Evolutionary conservation across 352 stramenopile species (phyloP), one percentile per base, ranked within the genome.

Genomic region (Phytophthora macrochlamydospora): DNA sequence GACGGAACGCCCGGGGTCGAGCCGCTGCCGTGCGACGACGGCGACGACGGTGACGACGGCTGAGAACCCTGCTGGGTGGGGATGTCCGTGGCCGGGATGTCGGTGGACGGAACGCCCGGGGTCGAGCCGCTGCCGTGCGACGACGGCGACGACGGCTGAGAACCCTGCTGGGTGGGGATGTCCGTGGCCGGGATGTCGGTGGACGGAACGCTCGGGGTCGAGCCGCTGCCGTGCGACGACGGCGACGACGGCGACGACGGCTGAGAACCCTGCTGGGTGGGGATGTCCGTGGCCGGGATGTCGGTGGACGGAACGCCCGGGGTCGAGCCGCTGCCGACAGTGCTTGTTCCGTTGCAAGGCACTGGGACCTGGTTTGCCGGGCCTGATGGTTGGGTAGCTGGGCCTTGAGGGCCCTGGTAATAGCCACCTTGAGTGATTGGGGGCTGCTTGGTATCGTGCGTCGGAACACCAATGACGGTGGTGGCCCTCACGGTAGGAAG

Each of bases 401-500:
- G 29, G 18, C 2, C 9, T 28, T 49, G 43, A 3, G 43, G 11
- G 43, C 43, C 29, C 2, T 49, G 43, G 2, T 29, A 6, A n/a
- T 49, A 24, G 18, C 43, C 11, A 7, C 43, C 43, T 49, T 49
- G 40, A 7, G 40, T 46, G 8, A 24, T 46, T 18, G 43, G 9
- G 4, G 30, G 64, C 40, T n/a, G 51, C 54, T 49, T 12, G 13
- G 64, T 51, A 24, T 46, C 49, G 51, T 69, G 64, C 45, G 62
- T 46, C 32, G 51, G 44, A 3, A 40, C 35, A 40, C 35, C 35
- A 40, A 40, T 40, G 6, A 11, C 9, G 54, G 52, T 61, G 13
- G 61, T 53, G 43, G 29, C 38, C 14, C 35, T 69, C 38, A 55
- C 50, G 29, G 62, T 59, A 33, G 66, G 64, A 29, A 71, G 52